phyloP scores from a whole-genome alignment of 805 yeast species.

The Zygosaccharomyces kombuchaensis region DNA sequence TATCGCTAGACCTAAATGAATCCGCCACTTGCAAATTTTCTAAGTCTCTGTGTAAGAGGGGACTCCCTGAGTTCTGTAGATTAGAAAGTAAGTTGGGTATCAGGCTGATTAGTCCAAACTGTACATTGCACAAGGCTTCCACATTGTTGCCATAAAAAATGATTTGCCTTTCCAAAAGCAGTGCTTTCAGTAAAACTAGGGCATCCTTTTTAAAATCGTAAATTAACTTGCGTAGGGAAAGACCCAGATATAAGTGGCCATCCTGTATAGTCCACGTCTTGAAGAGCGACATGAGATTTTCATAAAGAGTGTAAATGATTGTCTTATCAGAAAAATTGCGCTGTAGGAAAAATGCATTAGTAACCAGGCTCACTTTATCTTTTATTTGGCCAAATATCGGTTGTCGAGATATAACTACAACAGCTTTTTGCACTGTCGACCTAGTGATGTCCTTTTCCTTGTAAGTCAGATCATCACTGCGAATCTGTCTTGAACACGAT shows the following conservation, averaged over 20 bases:
- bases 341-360: slow-evolving; percentile 81
- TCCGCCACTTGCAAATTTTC: slow-evolving; percentile 52
- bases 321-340: slow-evolving; percentile 66
- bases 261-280: slow-evolving; percentile 38
- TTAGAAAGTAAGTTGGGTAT: slow-evolving; percentile 75
- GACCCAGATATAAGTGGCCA: slow-evolving; percentile 64
- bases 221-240: slow-evolving; percentile 64
- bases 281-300: slow-evolving; percentile 51
- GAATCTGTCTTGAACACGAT: slow-evolving; percentile 84
- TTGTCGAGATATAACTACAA: slow-evolving; percentile 78
- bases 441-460: slow-evolving; percentile 67
- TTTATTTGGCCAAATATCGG: slow-evolving; percentile 86
- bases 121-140: slow-evolving; percentile 74
- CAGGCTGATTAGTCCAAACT: slow-evolving; percentile 76
- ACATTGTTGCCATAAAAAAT: slow-evolving; percentile 76
- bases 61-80: slow-evolving; percentile 76
- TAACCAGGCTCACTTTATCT: slow-evolving; percentile 85
- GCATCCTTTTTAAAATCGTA: slow-evolving; percentile 53
- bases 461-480: slow-evolving; percentile 53
- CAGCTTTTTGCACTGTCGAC: slow-evolving; percentile 84
- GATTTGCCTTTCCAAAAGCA: slow-evolving; percentile 69
- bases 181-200: slow-evolving; percentile 66
- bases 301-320: slow-evolving; percentile 65
- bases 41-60: slow-evolving; percentile 53
- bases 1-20: slow-evolving; percentile 69